Evolutionary conservation across 225 moss, liverwort and hornwort species (phyloP), one percentile per base, ranked within the genome.

Genomic region (Sphagnum contortum): DNA sequence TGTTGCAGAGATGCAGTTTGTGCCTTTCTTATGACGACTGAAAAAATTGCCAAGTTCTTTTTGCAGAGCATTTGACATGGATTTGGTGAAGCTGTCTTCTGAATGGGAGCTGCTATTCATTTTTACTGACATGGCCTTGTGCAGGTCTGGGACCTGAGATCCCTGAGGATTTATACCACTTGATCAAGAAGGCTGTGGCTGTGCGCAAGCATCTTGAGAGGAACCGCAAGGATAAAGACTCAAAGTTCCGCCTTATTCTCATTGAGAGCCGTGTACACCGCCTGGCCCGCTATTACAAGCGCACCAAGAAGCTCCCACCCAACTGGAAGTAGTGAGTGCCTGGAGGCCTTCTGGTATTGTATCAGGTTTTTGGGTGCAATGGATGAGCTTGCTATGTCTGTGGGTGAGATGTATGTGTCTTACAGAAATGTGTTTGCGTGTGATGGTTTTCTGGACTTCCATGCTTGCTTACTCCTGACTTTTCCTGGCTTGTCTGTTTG

Each of bases 191-290:
- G 63, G 76, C 72, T 2, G 76, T 72, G 0, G 64, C 76, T 51
- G 76, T 76, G 1, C 57, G 76, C 67, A 77, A 72, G 69, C 72
- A 77, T 57, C 29, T 77, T 2, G 76, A 72, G 65, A 68, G 76
- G 48, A 77, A 77, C 47, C 69, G 76, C 46, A 77, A 77, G 59
- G 76, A 77, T 64, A 74, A 74, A 59, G 74, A 74, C 57, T 74
- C 74, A 8, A 74, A 74, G 59, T 69, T 74, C 48, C 49, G 76
- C n/a, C 68, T 77, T 45, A 72, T 77, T 64, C 55, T 77, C 64
- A 72, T 77, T 29, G 76, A 77, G 76, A 77, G 76, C 69, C 46
- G 72, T 68, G 72, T 72, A 1, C 76, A 77, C 65, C 69, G 72
- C 2, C 61, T 77, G 51, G 76, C 76, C 2, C 59, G 76, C 61